phyloP scores from a whole-genome alignment of 2,329 filamentous ascomycete genomes.

The Hypoxylon rubiginosum region DNA sequence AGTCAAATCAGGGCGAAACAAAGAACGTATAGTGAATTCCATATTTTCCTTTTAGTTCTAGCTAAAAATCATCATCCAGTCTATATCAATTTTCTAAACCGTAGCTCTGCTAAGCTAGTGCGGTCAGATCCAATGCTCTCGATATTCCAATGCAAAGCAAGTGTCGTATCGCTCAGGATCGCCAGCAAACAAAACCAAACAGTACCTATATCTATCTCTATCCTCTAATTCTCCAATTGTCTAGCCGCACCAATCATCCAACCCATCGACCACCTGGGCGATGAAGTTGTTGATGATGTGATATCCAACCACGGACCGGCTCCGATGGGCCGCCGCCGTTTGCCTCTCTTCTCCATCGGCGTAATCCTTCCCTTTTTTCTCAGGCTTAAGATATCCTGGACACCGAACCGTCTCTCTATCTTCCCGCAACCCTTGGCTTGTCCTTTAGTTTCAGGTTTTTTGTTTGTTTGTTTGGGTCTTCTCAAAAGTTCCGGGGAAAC shows the following conservation, averaged over 20 bases:
- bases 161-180: slow-evolving; percentile 24
- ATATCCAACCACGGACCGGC: slow-evolving; percentile 14
- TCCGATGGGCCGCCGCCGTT: slow-evolving; percentile 12
- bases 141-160: slow-evolving; percentile 19
- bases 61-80: slow-evolving; percentile 4
- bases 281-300: neutral
- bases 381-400: slow-evolving; percentile 34
- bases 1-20: neutral
- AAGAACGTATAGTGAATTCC: neutral
- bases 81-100: slow-evolving; percentile 28
- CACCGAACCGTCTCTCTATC: slow-evolving; percentile 12
- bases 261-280: slow-evolving; percentile 24
- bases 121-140: slow-evolving; percentile 13
- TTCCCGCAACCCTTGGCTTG: slow-evolving; percentile 36
- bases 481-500: slow-evolving; percentile 29
- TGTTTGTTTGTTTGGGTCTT: slow-evolving; percentile 1
- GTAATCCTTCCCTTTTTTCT: slow-evolving; percentile 26
- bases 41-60: slow-evolving; percentile 4
- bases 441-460: slow-evolving; percentile 35
- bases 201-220: slow-evolving; percentile 18
- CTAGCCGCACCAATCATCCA: slow-evolving; percentile 15
- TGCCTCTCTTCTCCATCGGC: slow-evolving; percentile 17
- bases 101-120: slow-evolving; percentile 17
- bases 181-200: slow-evolving; percentile 18
- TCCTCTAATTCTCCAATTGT: slow-evolving; percentile 2